Evolutionary conservation across 2,329 filamentous ascomycete genomes (phyloP).

Genomic region (Diaporthe citrichinensis): DNA sequence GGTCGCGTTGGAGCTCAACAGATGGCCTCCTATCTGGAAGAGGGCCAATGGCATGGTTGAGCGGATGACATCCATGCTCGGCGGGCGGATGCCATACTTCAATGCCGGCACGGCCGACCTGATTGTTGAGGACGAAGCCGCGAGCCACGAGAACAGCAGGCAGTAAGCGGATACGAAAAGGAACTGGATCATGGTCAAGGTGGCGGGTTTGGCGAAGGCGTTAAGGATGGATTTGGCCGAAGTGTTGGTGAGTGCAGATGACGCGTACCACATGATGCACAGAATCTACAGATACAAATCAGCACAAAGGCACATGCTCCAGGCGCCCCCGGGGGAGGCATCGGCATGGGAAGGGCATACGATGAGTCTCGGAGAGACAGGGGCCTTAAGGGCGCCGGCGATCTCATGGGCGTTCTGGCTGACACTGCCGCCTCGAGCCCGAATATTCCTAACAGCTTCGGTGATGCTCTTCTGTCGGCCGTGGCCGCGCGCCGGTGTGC

Average conservation of each 20-base stretch:
- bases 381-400: conserved; percentile 89
- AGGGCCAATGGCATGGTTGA: conserved; percentile 92
- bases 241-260: conserved; percentile 95
- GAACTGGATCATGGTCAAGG: conserved; percentile 93
- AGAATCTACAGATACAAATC: conserved; percentile 71
- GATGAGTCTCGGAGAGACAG: conserved; percentile 88
- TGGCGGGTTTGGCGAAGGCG: conserved; percentile 90
- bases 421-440: conserved; percentile 85
- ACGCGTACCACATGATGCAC: conserved; percentile 93
- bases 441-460: conserved; percentile 88
- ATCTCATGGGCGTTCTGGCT: conserved; percentile 95
- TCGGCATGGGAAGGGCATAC: conserved; percentile 65
- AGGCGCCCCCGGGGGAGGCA: conserved; percentile 3
- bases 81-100: conserved; percentile 85
- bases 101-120: conserved; percentile 82
- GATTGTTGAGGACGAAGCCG: conserved; percentile 78
- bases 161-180: conserved; percentile 92
- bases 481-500: conserved; percentile 63
- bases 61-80: conserved; percentile 83
- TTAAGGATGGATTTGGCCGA: conserved; percentile 98
- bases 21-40: conserved; percentile 94
- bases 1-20: conserved; percentile 93
- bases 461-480: conserved; percentile 86
- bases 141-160: conserved; percentile 82
- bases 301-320: conserved; percentile 45